Evolutionary conservation across 2,329 filamentous ascomycete genomes (phyloP), one percentile per base, ranked within the genome.

Genomic region (Alternaria sp.): DNA sequence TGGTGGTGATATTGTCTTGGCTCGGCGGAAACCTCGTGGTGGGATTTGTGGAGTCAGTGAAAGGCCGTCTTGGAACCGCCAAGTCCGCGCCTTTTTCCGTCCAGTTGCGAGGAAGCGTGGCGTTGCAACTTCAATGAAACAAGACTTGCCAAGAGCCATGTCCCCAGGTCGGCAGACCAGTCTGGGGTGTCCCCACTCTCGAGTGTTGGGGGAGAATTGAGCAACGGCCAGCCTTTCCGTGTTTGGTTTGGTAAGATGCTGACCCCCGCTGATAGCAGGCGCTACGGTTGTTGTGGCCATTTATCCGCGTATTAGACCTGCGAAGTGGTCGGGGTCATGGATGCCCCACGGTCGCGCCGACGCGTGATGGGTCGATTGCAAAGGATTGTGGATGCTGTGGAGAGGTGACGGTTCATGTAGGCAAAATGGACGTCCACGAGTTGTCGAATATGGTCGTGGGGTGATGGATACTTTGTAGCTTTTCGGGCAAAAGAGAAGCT

Each of bases 41-140:
- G 52, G 43, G 55, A 69, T 66, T 69, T 57, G 66, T 69, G 66
- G 66, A 60, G 45, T 43, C 45, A 45, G 43, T 61, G 22, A 57
- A 54, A 46, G 30, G 59, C 62, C 66, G 66, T 68, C 66, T 68
- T 67, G 66, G 64, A 51, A 56, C 20, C 38, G 68, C 69, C 69
- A 69, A 71, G 69, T n/a, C 27, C 18, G 40, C 2, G 51, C 27
- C 36, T 60, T 64, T 36, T 59, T 69, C 66, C 65, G 60, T 67
- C 65, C 66, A 69, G 34, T 68, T 44, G 46, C 51, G 32, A 14
- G 32, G 18, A n/a, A 28, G 50, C 58, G 50, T 63, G 59, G 56
- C 54, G 54, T 25, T 53, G 38, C 41, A 18, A 52, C n/a, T 41
- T 56, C 20, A 46, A 38, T 27, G 22, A 30, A 11, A 50, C 16